Base-by-base conservation (phyloP, 202 grass and related monocot genomes). In the Elaeis oleifera region DNA sequence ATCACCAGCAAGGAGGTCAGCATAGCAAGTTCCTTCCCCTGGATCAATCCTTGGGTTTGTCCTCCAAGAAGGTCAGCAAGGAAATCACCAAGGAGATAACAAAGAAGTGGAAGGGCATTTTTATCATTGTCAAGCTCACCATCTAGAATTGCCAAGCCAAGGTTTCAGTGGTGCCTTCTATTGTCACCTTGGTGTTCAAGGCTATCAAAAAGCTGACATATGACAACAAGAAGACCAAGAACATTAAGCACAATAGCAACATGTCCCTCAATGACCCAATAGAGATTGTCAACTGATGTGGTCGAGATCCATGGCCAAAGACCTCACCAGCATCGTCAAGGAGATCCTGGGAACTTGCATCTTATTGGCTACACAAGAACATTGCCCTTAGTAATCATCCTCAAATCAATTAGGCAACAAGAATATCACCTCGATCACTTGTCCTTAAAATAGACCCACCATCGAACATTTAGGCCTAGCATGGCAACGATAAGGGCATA, bases 341-440 rank as follows among this genome's bases (percentile, higher is more conserved):
- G 64, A 67, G 64, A 67, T 67, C 64, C 51, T 67, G 1, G 64
- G 64, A 7, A 67, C 64, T 17, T 55, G 64, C 51, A 51, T 67
- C 15, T 51, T 51, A 48, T 67, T 2, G 64, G 64, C 9, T 67
- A 51, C 51, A 67, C 23, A 27, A 27, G 26, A 4, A 27, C 26
- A 27, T 27, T 0, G 4, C 26, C 26, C 0, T 27, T 27, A 27
- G 26, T 27, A 0, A 27, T 4, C 26, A 27, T 27, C 2, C 26
- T 27, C 26, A 27, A 27, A 27, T 27, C 26, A 27, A 4, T 27
- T 27, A 27, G 3, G 26, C 4, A 27, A 27, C 26, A 27, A 27
- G 26, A 27, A 1, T 3, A 27, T 3, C 26, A 27, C 26, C 26
- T 27, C 4, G 0, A 27, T 27, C 26, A 27, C 26, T 27, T 27